phyloP scores from a whole-genome alignment of 2,329 filamentous ascomycete genomes.

The Allantophomopsis lycopodina region DNA sequence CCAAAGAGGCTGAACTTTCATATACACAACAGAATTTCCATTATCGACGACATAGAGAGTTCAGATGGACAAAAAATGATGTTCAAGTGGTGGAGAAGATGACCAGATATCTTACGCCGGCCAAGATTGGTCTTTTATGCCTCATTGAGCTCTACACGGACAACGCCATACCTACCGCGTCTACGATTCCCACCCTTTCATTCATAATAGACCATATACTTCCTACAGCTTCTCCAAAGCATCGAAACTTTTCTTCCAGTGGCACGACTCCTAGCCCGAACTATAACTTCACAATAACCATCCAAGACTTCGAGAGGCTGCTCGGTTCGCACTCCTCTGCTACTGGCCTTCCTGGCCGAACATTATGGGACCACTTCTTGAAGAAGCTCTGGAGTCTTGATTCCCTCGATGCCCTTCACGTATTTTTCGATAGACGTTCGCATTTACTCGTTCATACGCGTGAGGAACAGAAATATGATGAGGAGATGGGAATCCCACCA shows the following conservation, averaged over 20 bases:
- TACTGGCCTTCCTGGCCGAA: constrained; percentile 54
- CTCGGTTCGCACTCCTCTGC: constrained; percentile 35
- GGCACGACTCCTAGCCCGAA: constrained; percentile 2
- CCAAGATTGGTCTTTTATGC: constrained; percentile 70
- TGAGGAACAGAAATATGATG: constrained; percentile 42
- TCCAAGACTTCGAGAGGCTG: constrained; percentile 46
- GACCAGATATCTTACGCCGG: constrained; percentile 76
- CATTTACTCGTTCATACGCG: constrained; percentile 46
- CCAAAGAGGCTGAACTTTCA: too few species aligned
- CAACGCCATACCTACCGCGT: constrained; percentile 50
- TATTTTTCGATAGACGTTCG: constrained; percentile 52
- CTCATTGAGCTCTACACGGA: constrained; percentile 74
- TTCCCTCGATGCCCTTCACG: constrained; percentile 67
- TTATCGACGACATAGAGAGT: too few species aligned
- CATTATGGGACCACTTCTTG: constrained; percentile 80
- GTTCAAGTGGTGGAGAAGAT: constrained; percentile 27
- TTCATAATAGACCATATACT: constrained; percentile 65
- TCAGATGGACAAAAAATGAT: too few species aligned
- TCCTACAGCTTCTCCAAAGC: constrained; percentile 25
- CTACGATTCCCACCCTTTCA: constrained; percentile 63
- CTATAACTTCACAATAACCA: constrained; percentile 30
- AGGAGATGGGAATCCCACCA: constrained; percentile 34
- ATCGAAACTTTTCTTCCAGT: constrained; percentile 1
- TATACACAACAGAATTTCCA: too few species aligned
- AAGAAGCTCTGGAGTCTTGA: constrained; percentile 72